Evolutionary conservation across 768 basidiomycete genomes (phyloP).

Genomic region (Trametes punicea): DNA sequence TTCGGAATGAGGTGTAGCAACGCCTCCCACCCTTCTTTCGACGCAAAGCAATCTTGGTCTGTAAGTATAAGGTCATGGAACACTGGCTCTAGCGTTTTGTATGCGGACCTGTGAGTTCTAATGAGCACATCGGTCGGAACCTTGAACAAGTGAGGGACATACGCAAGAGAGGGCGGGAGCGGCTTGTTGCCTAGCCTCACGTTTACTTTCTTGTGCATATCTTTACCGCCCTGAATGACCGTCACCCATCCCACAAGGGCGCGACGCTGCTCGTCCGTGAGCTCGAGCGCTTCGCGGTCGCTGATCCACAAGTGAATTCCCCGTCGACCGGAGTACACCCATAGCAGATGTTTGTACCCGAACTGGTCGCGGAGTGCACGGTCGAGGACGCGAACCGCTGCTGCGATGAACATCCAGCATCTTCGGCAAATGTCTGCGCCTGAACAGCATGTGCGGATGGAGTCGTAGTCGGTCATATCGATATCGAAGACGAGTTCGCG

Average conservation of each 20-base stretch:
- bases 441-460: constrained; percentile 91
- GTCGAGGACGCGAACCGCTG: constrained; percentile 87
- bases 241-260: constrained; percentile 86
- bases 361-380: constrained; percentile 79
- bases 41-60: constrained; percentile 82
- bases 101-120: constrained; percentile 2
- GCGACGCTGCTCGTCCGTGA: constrained; percentile 89
- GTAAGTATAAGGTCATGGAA: constrained; percentile 69
- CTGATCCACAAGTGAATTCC: constrained; percentile 99
- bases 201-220: constrained; percentile 79
- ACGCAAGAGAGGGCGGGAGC: constrained; percentile 77
- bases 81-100: constrained; percentile 24
- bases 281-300: constrained; percentile 79
- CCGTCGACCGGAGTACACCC: constrained; percentile 98
- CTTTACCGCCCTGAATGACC: constrained; percentile 77
- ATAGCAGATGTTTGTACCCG: constrained; percentile 85
- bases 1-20: constrained; percentile 78
- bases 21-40: constrained; percentile 67
- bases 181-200: constrained; percentile 46
- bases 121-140: not conserved
- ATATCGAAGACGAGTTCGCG: constrained; percentile 99
- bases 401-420: constrained; percentile 94
- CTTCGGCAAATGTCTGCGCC: constrained; percentile 86
- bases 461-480: constrained; percentile 99
- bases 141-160: constrained; percentile 7